phyloP scores from a whole-genome alignment of 805 yeast genomes.

The Candida sithepensis region DNA sequence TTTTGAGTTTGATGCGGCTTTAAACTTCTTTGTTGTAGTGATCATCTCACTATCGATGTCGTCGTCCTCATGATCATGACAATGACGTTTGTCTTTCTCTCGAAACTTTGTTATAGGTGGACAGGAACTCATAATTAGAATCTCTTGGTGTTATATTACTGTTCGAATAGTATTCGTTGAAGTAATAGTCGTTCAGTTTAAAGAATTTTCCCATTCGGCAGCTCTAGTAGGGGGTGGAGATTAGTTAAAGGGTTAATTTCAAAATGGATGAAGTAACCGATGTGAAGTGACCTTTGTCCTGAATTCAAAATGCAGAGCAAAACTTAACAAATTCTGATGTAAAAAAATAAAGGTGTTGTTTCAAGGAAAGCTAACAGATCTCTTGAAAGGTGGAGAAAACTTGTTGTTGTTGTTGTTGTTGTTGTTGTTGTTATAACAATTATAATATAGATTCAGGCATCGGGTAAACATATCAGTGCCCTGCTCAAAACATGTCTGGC shows the following conservation, averaged over 20 bases:
- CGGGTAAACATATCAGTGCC: no score
- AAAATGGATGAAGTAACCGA: not conserved
- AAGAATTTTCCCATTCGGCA: conserved; percentile 9
- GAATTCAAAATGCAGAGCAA: no score
- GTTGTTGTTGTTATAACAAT: no score
- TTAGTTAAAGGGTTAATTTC: not conserved
- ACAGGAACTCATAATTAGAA: conserved; percentile 9
- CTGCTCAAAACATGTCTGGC: no score
- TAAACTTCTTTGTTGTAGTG: conserved; percentile 1
- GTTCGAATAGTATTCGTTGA: not conserved
- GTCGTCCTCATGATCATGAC: not conserved
- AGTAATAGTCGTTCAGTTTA: not conserved
- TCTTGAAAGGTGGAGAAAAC: no score
- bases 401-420: no score
- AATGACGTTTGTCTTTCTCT: not conserved
- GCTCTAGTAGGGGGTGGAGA: conserved; percentile 3
- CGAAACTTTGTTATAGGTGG: conserved; percentile 2
- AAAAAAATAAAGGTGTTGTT: no score
- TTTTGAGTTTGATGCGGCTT: conserved; percentile 1
- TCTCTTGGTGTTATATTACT: not conserved
- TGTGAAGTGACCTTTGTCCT: no score
- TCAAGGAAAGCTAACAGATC: no score
- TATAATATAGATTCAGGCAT: no score
- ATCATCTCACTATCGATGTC: not conserved
- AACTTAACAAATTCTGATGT: no score